Percentiles rank a stretch among this genome's conserved stretches.
Evolutionary conservation across 306 rosid species (phyloP).

Genomic region (Vicia sativa): DNA sequence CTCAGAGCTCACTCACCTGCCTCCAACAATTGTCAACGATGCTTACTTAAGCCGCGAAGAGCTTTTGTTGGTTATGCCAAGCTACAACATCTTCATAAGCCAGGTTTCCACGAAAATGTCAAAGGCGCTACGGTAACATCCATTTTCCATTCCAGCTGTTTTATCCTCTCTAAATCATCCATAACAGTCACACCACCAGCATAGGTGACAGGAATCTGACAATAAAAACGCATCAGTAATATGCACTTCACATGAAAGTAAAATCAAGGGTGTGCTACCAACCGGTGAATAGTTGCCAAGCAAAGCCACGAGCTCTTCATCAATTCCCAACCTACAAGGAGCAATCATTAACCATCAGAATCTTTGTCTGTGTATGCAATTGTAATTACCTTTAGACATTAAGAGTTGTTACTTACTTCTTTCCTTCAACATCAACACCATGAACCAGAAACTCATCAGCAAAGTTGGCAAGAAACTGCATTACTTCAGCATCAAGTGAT

Average conservation of each 20-base stretch:
- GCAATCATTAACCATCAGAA: constrained; percentile 22
- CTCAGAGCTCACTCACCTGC: neutral
- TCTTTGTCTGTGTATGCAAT: too few species aligned
- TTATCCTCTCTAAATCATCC: constrained; percentile 85
- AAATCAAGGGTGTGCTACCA: constrained; percentile 40
- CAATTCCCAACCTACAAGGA: constrained; percentile 78
- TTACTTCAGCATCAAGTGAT: constrained; percentile 56
- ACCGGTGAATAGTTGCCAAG: constrained; percentile 92
- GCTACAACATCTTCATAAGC: constrained; percentile 71
- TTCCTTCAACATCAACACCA: constrained; percentile 98
- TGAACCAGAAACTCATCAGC: constrained; percentile 96
- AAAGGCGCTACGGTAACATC: constrained; percentile 87
- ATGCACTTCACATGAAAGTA: constrained; percentile 18
- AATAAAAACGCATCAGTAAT: constrained; percentile 27
- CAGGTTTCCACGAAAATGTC: constrained; percentile 81
- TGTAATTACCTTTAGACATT: neutral
- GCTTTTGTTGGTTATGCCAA: constrained; percentile 73
- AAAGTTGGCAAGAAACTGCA: constrained; percentile 74
- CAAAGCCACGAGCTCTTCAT: constrained; percentile 90
- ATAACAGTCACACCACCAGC: constrained; percentile 89
- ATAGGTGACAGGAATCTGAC: constrained; percentile 88
- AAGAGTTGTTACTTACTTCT: constrained; percentile 60
- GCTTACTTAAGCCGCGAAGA: constrained; percentile 42
- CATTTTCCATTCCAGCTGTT: constrained; percentile 62
- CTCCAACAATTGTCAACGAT: neutral